Base-by-base conservation (phyloP, 352 stramenopile genomes). In the Phytopythium sindhum region DNA sequence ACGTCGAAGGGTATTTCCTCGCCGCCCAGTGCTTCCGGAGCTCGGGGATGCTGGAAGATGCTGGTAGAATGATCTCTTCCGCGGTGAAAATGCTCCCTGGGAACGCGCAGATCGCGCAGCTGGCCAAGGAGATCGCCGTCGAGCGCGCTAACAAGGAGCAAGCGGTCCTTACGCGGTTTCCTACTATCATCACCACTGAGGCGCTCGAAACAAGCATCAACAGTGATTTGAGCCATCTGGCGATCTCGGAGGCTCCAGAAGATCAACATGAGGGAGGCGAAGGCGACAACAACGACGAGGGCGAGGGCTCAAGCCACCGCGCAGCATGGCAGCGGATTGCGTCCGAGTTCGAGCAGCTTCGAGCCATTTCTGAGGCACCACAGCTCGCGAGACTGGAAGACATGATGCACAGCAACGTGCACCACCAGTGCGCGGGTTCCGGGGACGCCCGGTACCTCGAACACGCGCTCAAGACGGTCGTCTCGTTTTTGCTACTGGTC, bases 351-450 rank as follows among this genome's bases (percentile, higher is more conserved):
- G 62, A 68, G 44, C 2, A 57, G 23, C 60, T 84, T 33, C 62
- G 77, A 53, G 51, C 69, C 63, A 53, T 76, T 31, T 57, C 66
- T 11, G 26, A 50, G 17, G 77, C 74, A 17, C 50, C 64, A n/a
- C 66, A 69, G 67, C 56, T 89, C 41, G 47, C 54, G 0, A 76
- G 74, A 17, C 28, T 88, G 11, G 80, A 88, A 60, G 55, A 57
- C 24, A 73, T 85, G 60, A 73, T 85, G 72, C 78, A 89, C 58
- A 73, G 78, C 60, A 80, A 80, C 41, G 64, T 85, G 19, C 80
- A 86, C 60, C 80, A 89, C 60, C 54, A 70, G 37, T 89, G 80
- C 11, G 78, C 80, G 1, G 65, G 41, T n/a, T 63, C 55, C 42
- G 35, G 50, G 3, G 72, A 86, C 50, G 60, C 74, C 9, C 55